Evolutionary conservation across 768 basidiomycete species (phyloP), one percentile per base, ranked within the genome.

Genomic region (Leccinum olivaceopallidum): DNA sequence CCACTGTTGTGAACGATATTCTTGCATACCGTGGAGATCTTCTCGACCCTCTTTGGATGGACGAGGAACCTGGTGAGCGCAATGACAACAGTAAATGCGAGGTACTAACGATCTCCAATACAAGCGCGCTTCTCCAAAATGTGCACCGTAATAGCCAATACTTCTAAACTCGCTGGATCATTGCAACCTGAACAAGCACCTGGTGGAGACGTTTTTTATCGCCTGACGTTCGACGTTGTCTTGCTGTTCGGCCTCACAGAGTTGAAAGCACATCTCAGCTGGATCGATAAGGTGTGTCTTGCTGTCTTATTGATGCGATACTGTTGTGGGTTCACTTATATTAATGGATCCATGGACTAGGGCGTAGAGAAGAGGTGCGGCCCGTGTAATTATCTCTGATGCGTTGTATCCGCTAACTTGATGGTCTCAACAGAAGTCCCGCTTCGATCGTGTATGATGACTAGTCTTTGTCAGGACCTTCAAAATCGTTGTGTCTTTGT

Each of bases 191-290:
- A 10, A 54, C 26, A 2, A 36, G 20, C 52, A 7, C 55, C 18
- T 10, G 58, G 32, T 5, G 59, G 60, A 20, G 36, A 16, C 26
- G 28, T 44, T 2, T 68, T 58, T 36, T 71, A 71, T 58, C 4
- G 14, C 20, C 51, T 71, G 26, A n/a, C 64, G 0, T 76, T 68
- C 53, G 69, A 77, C 6, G 64, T 82, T 5, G 62, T 80, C 16
- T 55, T 83, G 16, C 68, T 73, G 9, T 77, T 80, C 50, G 81
- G 80, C 3, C 57, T 76, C 14, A 78, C 80, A 0, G 81, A 83
- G 55, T 61, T 82, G 34, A 78, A 79, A 61, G 82, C 80, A 0
- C 77, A 81, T 28, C 72, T 81, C 22, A 65, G 71, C 2, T 83
- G 81, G 81, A 65, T 63, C 9, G 74, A 81, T 6, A 37, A 8